Conservation (phyloP, 2,329 filamentous ascomycete species). For the Paraconiothyrium brasiliense region DNA sequence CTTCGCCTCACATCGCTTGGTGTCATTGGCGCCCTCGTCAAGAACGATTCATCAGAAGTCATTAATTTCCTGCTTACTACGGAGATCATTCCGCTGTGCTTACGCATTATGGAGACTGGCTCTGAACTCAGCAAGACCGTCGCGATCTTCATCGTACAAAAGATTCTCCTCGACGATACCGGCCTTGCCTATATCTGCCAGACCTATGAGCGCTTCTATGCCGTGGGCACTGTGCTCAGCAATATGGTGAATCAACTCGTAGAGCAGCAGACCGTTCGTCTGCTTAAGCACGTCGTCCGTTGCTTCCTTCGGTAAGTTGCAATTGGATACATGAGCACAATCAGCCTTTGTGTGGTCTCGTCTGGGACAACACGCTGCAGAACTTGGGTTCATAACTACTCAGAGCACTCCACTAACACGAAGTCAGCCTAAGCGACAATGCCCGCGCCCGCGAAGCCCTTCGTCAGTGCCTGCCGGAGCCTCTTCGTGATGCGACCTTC, state of each 20-base stretch:
- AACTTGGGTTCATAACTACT: conserved; percentile 30
- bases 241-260: conserved; percentile 99
- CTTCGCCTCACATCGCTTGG: conserved; percentile 93
- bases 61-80: conserved; percentile 99
- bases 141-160: conserved; percentile 99
- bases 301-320: conserved; percentile 86
- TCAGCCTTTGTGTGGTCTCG: too few species aligned
- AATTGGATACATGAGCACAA: conserved; percentile 10
- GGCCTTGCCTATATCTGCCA: conserved; percentile 98
- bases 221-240: conserved; percentile 94
- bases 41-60: conserved; percentile 98
- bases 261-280: conserved; percentile 93
- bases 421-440: conserved; percentile 87
- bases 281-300: conserved; percentile 96
- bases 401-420: conserved; percentile 27
- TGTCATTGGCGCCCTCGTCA: conserved; percentile 95
- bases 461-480: conserved; percentile 94
- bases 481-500: conserved; percentile 98
- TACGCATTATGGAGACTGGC: conserved; percentile 99
- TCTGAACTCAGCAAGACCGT: conserved; percentile 99
- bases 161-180: conserved; percentile 96
- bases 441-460: conserved; percentile 93
- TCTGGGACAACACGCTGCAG: background rate
- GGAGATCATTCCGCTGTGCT: conserved; percentile 96
- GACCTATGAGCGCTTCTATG: conserved; percentile 98